Conservation (phyloP, 441 rosid genomes). For the Sinapis alba region DNA sequence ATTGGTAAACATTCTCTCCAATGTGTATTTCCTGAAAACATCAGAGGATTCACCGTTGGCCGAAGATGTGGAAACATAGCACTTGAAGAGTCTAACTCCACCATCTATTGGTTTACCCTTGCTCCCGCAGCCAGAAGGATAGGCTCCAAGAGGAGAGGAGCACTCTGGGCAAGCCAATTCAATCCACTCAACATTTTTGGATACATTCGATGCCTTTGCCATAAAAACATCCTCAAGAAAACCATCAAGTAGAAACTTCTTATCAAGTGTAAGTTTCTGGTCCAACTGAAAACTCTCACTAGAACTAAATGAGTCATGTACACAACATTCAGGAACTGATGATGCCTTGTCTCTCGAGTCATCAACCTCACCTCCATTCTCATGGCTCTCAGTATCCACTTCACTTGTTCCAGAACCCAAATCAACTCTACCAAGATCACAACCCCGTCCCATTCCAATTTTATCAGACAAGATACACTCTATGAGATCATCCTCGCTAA, state of each 20-base stretch:
- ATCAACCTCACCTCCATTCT: constrained; percentile 19
- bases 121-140: constrained; percentile 49
- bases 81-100: constrained; percentile 84
- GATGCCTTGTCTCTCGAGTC: constrained; percentile 20
- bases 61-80: too few relatives aligned
- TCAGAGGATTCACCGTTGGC: too few relatives aligned
- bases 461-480: constrained; percentile 42
- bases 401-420: constrained; percentile 22
- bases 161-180: constrained; percentile 65
- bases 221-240: constrained; percentile 83
- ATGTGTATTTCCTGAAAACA: too few relatives aligned
- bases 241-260: constrained; percentile 75
- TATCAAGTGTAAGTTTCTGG: constrained; percentile 46
- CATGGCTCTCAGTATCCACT: constrained; percentile 20
- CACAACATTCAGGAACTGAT: constrained; percentile 44
- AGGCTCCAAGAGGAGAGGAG: constrained; percentile 63
- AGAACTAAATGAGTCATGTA: constrained; percentile 31
- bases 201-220: constrained; percentile 74
- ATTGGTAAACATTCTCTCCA: constrained; percentile 50
- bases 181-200: constrained; percentile 67
- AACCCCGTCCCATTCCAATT: constrained; percentile 9
- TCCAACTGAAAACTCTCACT: constrained; percentile 32
- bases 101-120: constrained; percentile 53
- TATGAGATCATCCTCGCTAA: constrained; percentile 67
- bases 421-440: constrained; percentile 17